Evolutionary conservation across 2,329 filamentous ascomycete genomes (phyloP), one percentile per base, ranked within the genome.

Genomic region (Sporothrix globosa): DNA sequence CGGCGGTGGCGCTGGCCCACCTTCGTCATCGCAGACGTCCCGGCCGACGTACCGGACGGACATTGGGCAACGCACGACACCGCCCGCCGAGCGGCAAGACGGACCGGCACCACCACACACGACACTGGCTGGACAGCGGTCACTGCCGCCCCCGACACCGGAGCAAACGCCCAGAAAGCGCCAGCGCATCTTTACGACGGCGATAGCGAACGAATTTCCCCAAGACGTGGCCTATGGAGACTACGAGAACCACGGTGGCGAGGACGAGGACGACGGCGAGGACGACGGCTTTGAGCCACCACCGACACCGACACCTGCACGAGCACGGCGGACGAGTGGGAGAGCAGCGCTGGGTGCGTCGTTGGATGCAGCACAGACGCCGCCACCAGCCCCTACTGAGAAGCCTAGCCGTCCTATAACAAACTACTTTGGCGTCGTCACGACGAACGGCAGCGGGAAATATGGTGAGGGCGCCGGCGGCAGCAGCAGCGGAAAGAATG

Each of bases 41-140:
- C 67, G 27, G 5, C 66, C 71, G 14, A 72, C 73, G 10, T 73
- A 67, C 39, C 70, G 69, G 2, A 74, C 70, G 7, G 70, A 71
- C 19, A 72, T 73, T 14, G 72, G 72, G 19, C 73, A 69, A 13
- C 69, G 73, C 3, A 73, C 71, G 14, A 74, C 73, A n/a, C 73
- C 73, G 3, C 71, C 72, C n/a, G 58, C 52, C 3, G 71, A 73
- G 44, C 68, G 68, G 27, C 19, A 24, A 21, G 53, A 67, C n/a
- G 53, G 11, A 10, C 61, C 53, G 4, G n/a, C 44, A 9, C 39
- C 61, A 9, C 39, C 63, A 19, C 63, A 21, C 56, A 21, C 46
- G 68, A 52, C 54, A 11, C 7, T 65, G 1, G 52, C 44, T 1
- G 53, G 48, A 2, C 70, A 70, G 61, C 60, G 19, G 44, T 52